phyloP scores from a whole-genome alignment of 1,139 yeast species.

The Yamadazyma sp. region DNA sequence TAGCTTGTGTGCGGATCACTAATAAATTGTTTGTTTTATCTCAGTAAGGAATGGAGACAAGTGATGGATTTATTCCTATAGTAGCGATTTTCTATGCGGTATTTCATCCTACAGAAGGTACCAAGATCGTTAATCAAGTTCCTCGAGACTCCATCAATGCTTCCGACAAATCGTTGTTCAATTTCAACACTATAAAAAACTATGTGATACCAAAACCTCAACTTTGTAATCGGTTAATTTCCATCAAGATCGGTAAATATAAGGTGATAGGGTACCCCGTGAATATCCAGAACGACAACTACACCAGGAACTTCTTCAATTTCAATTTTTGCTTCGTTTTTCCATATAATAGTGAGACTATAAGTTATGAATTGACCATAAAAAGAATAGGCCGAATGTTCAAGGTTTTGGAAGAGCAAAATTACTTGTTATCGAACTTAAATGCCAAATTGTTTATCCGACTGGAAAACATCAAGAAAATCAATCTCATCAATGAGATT shows the following conservation, averaged over 20 bases:
- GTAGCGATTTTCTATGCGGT: conserved; percentile 85
- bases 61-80: conserved; percentile 77
- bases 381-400: conserved; percentile 86
- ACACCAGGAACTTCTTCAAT: conserved; percentile 87
- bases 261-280: conserved; percentile 91
- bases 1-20: neutral
- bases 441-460: conserved; percentile 41
- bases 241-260: conserved; percentile 69
- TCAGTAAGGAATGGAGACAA: conserved; percentile 29
- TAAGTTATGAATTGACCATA: conserved; percentile 85
- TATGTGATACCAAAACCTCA: conserved; percentile 93
- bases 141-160: conserved; percentile 61
- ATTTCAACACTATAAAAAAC: conserved; percentile 84
- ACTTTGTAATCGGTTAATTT: conserved; percentile 76
- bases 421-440: conserved; percentile 64
- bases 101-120: conserved; percentile 94
- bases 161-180: conserved; percentile 44
- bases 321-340: conserved; percentile 94
- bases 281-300: conserved; percentile 67
- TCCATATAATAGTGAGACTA: conserved; percentile 75
- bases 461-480: conserved; percentile 14
- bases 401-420: conserved; percentile 86
- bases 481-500: conserved; percentile 15
- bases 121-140: conserved; percentile 90
- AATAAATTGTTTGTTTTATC: too few relatives aligned